These are phyloP conservation scores for Calonectria montana DNA, from an alignment of 2,329 filamentous ascomycete species.

Conservation along the genomic window DNA sequence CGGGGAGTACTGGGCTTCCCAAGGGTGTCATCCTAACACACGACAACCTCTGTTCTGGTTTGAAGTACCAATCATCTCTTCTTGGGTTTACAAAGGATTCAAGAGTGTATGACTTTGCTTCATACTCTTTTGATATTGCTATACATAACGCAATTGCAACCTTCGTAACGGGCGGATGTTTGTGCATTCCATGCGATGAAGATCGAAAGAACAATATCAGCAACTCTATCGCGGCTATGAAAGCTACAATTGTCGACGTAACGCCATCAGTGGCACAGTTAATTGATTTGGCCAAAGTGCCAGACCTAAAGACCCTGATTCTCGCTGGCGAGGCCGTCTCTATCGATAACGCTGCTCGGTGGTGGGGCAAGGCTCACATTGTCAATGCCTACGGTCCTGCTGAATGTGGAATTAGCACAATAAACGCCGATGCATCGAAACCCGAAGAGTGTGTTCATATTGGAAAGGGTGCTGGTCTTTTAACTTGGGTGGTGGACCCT, in stretches of 20 bases:
- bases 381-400: conserved; percentile 21
- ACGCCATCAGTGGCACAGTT: conserved; percentile 21
- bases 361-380: not conserved
- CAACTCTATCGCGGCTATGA: not conserved
- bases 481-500: conserved; percentile 45
- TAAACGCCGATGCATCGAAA: not conserved
- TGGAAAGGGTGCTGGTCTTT: conserved; percentile 11
- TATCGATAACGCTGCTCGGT: conserved; percentile 1
- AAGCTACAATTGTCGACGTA: not conserved
- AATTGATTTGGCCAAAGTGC: conserved; percentile 1
- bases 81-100: not conserved
- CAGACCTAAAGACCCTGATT: conserved; percentile 11
- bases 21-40: conserved; percentile 14
- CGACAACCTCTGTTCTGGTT: not conserved
- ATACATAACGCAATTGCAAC: conserved; percentile 5
- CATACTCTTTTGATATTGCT: conserved; percentile 14
- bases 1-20: conserved; percentile 1
- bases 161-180: conserved; percentile 10
- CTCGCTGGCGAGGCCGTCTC: conserved; percentile 2
- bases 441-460: not conserved
- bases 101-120: conserved; percentile 12
- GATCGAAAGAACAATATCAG: not conserved
- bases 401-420: conserved; percentile 16
- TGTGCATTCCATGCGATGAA: conserved; percentile 14
- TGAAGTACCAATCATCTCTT: not conserved